These are phyloP conservation scores for Cyclocybe cylindracea DNA, from an alignment of 768 basidiomycete species.

Conservation along the genomic window DNA sequence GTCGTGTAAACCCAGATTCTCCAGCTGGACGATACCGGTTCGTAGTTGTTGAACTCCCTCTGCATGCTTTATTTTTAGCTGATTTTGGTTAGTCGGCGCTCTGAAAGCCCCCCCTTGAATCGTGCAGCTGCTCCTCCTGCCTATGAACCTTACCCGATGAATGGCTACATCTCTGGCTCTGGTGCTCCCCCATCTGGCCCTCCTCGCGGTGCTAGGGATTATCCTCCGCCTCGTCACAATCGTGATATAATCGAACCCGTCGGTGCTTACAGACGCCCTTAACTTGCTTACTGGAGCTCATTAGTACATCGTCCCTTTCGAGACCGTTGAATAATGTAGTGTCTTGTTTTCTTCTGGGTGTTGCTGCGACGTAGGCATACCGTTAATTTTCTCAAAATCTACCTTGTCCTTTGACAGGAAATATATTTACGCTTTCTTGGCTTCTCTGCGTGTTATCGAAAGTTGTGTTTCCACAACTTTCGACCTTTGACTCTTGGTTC, in stretches of 20 bases:
- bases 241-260: constrained; percentile 44
- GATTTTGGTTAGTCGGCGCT: constrained; percentile 56
- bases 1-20: constrained; percentile 46
- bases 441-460: no score
- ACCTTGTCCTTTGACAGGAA: not conserved
- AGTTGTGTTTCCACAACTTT: no score
- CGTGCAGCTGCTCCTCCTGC: constrained; percentile 50
- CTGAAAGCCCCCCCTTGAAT: constrained; percentile 57
- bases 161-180: constrained; percentile 45
- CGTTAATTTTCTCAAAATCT: no score
- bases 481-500: no score
- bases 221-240: constrained; percentile 44
- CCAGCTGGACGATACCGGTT: constrained; percentile 50
- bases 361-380: not conserved
- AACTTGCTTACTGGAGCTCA: constrained; percentile 9
- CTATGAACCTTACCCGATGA: constrained; percentile 51
- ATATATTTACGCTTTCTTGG: not conserved
- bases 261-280: constrained; percentile 43
- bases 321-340: no score
- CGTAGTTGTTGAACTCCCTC: constrained; percentile 11
- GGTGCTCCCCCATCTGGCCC: constrained; percentile 38
- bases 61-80: not conserved
- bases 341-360: no score
- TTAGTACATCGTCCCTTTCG: no score
- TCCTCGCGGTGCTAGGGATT: constrained; percentile 43